Evolutionary conservation across 345 rosid species (phyloP).

Genomic region (Brassica rapa): DNA sequence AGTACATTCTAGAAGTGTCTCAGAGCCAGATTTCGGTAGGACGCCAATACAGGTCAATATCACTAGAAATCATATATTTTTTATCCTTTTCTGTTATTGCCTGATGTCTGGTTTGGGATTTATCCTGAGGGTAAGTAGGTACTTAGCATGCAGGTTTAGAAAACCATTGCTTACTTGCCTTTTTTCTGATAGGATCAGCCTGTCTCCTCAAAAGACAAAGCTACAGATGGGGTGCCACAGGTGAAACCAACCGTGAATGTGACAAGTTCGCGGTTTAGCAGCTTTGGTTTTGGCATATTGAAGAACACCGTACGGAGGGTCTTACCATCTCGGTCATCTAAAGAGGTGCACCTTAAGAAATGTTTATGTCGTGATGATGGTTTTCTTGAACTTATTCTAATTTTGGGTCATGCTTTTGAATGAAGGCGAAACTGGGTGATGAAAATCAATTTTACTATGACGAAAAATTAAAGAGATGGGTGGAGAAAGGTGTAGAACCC

Average conservation of each 20-base stretch:
- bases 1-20: conserved; percentile 56
- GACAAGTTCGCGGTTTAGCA: conserved; percentile 68
- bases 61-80: conserved; percentile 24
- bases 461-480: conserved; percentile 96
- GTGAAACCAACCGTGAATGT: conserved; percentile 51
- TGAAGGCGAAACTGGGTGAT: conserved; percentile 94
- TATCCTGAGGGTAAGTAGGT: conserved; percentile 6
- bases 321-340: conserved; percentile 64
- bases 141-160: not conserved
- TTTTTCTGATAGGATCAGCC: conserved; percentile 49
- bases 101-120: not conserved
- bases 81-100: not conserved
- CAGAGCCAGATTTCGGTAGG: conserved; percentile 71
- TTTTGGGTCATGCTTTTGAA: conserved; percentile 30
- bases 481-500: conserved; percentile 91
- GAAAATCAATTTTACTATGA: conserved; percentile 87
- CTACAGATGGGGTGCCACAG: conserved; percentile 52
- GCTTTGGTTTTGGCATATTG: conserved; percentile 78
- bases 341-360: conserved; percentile 57
- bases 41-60: conserved; percentile 51
- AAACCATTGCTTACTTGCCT: conserved; percentile 18
- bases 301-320: conserved; percentile 88
- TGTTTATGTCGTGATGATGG: conserved; percentile 3
- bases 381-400: conserved; percentile 28
- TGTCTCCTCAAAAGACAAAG: conserved; percentile 57